Conservation (phyloP, 1,284 basidiomycete species). For the Meripilus lineatus region DNA sequence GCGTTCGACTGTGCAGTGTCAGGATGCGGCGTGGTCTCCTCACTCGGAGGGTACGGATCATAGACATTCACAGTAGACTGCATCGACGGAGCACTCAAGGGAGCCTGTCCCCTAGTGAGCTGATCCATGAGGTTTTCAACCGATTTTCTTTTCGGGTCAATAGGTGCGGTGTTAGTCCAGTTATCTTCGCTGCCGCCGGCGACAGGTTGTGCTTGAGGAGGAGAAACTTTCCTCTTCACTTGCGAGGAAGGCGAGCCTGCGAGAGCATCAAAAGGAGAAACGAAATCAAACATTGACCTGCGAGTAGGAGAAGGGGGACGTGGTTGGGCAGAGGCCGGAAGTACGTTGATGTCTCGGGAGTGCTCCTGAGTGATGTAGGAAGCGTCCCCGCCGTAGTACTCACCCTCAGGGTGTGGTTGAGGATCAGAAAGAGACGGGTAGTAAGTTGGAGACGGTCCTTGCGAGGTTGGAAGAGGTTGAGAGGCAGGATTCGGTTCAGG, state of each 20-base stretch:
- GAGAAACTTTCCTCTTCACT: constrained; percentile 54
- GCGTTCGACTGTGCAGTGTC: not conserved
- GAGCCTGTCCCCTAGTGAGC: constrained; percentile 50
- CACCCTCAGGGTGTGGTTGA: constrained; percentile 22
- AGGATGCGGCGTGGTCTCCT: constrained; percentile 37
- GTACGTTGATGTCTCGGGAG: constrained; percentile 27
- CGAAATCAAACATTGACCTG: constrained; percentile 78
- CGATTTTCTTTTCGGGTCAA: constrained; percentile 71
- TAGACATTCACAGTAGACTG: constrained; percentile 32
- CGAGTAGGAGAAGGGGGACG: constrained; percentile 59
- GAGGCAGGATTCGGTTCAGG: constrained; percentile 44
- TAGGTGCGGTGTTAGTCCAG: constrained; percentile 42
- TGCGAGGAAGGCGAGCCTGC: constrained; percentile 34
- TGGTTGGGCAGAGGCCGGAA: constrained; percentile 19
- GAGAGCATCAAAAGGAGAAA: constrained; percentile 78
- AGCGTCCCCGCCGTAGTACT: constrained; percentile 35
- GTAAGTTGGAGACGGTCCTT: constrained; percentile 43
- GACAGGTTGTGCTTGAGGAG: constrained; percentile 34
- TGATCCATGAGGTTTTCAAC: constrained; percentile 75
- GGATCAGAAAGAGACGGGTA: constrained; percentile 23
- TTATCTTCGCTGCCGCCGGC: constrained; percentile 50
- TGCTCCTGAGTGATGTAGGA: constrained; percentile 40
- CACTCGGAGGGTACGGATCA: constrained; percentile 38
- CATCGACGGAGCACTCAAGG: constrained; percentile 28
- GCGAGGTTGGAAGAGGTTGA: constrained; percentile 30